phyloP scores from a whole-genome alignment of 306 rosid species.

The Pterocarpus macrocarpus region DNA sequence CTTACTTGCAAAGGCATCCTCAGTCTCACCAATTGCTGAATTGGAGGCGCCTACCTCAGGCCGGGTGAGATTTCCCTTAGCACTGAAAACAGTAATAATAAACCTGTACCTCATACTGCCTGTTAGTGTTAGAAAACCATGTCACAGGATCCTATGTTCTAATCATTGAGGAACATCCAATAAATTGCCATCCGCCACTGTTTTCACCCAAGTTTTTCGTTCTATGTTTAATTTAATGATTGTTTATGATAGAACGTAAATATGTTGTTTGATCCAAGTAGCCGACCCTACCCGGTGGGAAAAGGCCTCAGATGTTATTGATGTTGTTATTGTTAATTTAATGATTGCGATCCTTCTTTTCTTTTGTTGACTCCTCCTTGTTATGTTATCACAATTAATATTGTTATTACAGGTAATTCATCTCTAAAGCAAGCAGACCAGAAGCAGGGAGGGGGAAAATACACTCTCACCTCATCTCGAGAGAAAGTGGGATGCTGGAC shows the following conservation, averaged over 20 bases:
- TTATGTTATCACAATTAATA: slow-evolving; percentile 11
- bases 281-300: not conserved
- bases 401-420: slow-evolving; percentile 61
- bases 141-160: not conserved
- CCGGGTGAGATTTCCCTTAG: slow-evolving; percentile 73
- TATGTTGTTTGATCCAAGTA: too few relatives aligned
- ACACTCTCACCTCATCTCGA: slow-evolving; percentile 40
- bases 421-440: slow-evolving; percentile 44
- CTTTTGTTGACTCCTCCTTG: not conserved
- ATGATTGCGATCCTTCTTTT: slow-evolving; percentile 20
- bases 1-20: slow-evolving; percentile 93
- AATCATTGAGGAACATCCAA: not conserved
- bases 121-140: not conserved
- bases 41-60: slow-evolving; percentile 89
- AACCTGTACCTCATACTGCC: not conserved
- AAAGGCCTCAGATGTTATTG: not conserved
- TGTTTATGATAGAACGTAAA: too few relatives aligned
- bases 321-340: not conserved
- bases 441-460: slow-evolving; percentile 54
- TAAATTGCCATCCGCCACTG: not conserved
- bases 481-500: slow-evolving; percentile 45
- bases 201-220: slow-evolving; percentile 6
- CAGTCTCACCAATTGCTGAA: slow-evolving; percentile 87
- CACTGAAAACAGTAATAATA: not conserved
- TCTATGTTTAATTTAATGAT: not conserved